Base-by-base conservation (phyloP, 2,329 filamentous ascomycete species). In the Calonectria hawksworthii region DNA sequence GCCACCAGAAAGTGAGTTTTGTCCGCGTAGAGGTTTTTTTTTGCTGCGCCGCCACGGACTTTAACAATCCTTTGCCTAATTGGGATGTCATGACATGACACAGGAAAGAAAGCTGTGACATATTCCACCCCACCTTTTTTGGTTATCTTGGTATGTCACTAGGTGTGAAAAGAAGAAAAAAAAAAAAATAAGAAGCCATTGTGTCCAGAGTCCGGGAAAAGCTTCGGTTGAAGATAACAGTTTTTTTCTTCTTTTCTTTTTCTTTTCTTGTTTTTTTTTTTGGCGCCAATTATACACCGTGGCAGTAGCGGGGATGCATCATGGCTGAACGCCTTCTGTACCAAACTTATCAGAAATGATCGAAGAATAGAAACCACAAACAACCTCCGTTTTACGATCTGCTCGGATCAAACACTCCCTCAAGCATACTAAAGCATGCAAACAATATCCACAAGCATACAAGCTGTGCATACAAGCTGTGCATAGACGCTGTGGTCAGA, bases 1-100 rank as follows among this genome's bases (percentile, higher is more conserved):
- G 56, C 56, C 21, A 59, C 54, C 32, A 61, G 5, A 47, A 23
- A 30, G 63, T 32, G n/a, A 47, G 61, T 64, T 47, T 50, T 11
- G n/a, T 30, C 51, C 66, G 52, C n/a, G 54, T 28, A 21, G 28
- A 26, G 23, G 41, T 2, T 34, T 28, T 36, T 59, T 59, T 52
- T 10, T 56, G 54, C 54, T 59, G 30, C 30, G 54, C 54, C 54
- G 54, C 56, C 9, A 32, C 30, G 41, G 28, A 13, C 18, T 51
- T 52, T 30, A 70, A 26, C 38, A n/a, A 8, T 21, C 47, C 30
- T 26, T 36, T 51, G 23, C 54, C 68, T 59, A 38, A 61, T 70
- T 38, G 41, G 68, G 56, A 63, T 14, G 56, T 18, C 54, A 59
- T n/a, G 67, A 51, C 44, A 63, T 61, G 56, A 38, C 32, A 36